Evolutionary conservation across 2,329 filamentous ascomycete species (phyloP).

Genomic region (Aspergillus novoparasiticus): DNA sequence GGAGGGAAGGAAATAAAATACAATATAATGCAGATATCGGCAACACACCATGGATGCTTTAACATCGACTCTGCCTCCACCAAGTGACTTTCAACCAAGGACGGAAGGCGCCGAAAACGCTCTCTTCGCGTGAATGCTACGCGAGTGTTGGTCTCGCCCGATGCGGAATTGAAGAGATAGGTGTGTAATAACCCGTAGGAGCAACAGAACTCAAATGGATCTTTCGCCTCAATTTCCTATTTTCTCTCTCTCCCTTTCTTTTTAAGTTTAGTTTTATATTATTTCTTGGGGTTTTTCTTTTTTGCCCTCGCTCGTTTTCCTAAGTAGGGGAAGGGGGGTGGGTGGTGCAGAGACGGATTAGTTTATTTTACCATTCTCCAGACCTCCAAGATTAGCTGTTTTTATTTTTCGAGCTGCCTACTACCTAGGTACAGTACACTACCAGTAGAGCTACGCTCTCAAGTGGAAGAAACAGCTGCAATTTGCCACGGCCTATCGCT

Average conservation of each 20-base stretch:
- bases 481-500: conserved; percentile 26
- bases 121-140: conserved; percentile 1
- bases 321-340: background rate
- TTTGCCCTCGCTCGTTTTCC: background rate
- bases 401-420: background rate
- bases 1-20: background rate
- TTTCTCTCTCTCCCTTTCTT: conserved; percentile 11
- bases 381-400: background rate
- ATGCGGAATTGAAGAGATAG: conserved; percentile 15
- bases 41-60: background rate
- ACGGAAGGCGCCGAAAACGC: conserved; percentile 21
- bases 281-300: too few species aligned
- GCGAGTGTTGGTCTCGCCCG: conserved; percentile 2
- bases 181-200: background rate
- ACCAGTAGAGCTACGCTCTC: background rate
- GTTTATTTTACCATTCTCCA: background rate
- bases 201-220: conserved; percentile 14
- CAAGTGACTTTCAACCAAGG: conserved; percentile 5
- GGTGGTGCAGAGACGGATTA: background rate
- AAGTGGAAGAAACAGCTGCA: conserved; percentile 9
- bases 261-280: too few species aligned
- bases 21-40: background rate
- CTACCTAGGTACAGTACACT: background rate
- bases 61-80: background rate
- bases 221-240: conserved; percentile 1